Evolutionary conservation across 345 rosid genomes (phyloP), one percentile per base, ranked within the genome.

Genomic region (Corymbia maculata): DNA sequence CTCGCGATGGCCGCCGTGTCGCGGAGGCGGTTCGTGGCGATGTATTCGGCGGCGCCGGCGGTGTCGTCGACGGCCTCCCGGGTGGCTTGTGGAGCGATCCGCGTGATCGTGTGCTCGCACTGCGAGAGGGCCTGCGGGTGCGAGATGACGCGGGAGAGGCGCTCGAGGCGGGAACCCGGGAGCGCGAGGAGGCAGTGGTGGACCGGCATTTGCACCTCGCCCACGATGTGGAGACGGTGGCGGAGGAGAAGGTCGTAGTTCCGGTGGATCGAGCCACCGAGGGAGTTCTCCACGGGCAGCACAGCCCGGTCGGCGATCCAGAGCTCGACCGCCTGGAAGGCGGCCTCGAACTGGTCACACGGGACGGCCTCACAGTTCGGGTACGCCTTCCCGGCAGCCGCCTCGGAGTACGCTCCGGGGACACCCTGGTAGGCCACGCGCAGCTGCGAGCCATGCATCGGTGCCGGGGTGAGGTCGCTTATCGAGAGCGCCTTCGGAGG

Each of bases 231-330:
- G 42, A 98, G 98, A 17, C 97, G 97, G 88, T 98, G 99, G 21
- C 99, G 98, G 89, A 98, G 99, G 80, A 98, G 97, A 6, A 98
- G 95, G 88, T 98, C 99, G 88, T 98, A 98, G 89, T 98, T 98
- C 32, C 99, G 91, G 88, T 98, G 99, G 86, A 98, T 98, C 6
- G 99, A 98, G 26, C 99, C 99, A 4, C 99, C 99, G 2, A 98
- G 92, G 4, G 99, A 98, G 91, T 98, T 98, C 90, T 98, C 99
- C 4, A 97, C 95, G 0, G 99, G 99, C 13, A 98, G 89, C 51
- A 98, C 99, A 0, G 99, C 99, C 6, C 99, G 95, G 89, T 98
- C 99, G 4, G 99, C 97, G 52, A 98, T 95, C 99, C 99, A 98
- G 26, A 95, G 99, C 97, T 98, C 99, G 13, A 98, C 99, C 2